These are phyloP conservation scores for Chalaropsis thielavioides DNA, from an alignment of 2,329 filamentous ascomycete genomes.

Conservation along the genomic window DNA sequence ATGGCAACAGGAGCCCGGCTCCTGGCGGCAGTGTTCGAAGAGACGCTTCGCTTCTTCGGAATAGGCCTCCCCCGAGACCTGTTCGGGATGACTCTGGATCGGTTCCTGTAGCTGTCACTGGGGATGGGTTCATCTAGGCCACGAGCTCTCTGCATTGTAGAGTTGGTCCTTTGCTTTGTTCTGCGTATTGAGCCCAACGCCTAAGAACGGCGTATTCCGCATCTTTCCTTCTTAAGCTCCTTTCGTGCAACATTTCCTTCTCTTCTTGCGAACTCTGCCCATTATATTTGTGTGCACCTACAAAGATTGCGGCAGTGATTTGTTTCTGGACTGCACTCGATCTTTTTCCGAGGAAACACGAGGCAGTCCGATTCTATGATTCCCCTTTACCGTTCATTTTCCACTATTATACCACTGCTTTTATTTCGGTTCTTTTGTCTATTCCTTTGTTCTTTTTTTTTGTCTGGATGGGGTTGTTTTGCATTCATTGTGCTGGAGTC, in stretches of 20 bases:
- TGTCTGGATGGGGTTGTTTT: neutral
- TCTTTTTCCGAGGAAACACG: neutral
- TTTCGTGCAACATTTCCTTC: constrained; percentile 2
- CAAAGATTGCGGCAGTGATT: neutral
- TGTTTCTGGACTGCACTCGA: constrained; percentile 1
- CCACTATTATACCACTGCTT: neutral
- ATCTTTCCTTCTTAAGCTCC: neutral
- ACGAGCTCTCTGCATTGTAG: neutral
- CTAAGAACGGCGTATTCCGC: neutral
- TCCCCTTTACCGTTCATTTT: constrained; percentile 8
- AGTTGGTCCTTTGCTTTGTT: neutral
- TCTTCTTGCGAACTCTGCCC: neutral
- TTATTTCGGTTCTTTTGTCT: constrained; percentile 7
- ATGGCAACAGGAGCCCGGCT: neutral
- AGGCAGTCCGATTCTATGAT: constrained; percentile 8
- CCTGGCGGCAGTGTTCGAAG: neutral
- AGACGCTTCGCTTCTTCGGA: neutral
- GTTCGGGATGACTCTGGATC: constrained; percentile 5
- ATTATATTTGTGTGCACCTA: neutral
- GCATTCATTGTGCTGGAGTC: constrained; percentile 5
- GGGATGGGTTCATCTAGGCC: constrained; percentile 6
- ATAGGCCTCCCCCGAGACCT: constrained; percentile 1
- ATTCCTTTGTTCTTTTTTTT: constrained; percentile 2
- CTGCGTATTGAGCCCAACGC: neutral
- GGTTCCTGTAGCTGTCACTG: neutral